Percentiles rank a stretch among this genome's conserved stretches.
phyloP scores from a whole-genome alignment of 345 rosid genomes.

The Pugionium dolabratum region DNA sequence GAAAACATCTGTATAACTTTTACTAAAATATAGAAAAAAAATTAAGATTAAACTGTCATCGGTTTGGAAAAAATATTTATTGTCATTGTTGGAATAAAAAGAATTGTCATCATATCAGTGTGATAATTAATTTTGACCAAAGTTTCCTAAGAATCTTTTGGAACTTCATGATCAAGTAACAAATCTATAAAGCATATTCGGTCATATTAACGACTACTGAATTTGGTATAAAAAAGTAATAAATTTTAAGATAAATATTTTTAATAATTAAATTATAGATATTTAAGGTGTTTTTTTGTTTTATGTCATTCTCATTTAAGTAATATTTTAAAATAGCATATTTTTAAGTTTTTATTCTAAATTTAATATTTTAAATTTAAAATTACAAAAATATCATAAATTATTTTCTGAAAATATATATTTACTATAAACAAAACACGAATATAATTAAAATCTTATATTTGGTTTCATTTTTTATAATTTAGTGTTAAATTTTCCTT shows the following conservation, averaged over 20 bases:
- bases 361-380: no score
- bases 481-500: background rate
- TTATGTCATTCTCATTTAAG: background rate
- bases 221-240: conserved; percentile 19
- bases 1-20: no score
- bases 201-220: conserved; percentile 22
- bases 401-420: no score
- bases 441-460: no score
- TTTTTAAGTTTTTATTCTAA: background rate
- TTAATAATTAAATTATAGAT: background rate
- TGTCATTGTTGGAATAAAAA: background rate
- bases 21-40: no score
- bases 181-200: conserved; percentile 38
- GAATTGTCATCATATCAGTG: conserved; percentile 18
- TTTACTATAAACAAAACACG: no score
- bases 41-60: background rate
- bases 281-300: background rate
- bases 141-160: conserved; percentile 18
- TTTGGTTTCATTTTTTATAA: no score
- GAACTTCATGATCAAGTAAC: conserved; percentile 40
- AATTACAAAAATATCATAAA: no score
- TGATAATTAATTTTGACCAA: conserved; percentile 36
- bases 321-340: no score
- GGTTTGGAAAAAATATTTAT: no score
- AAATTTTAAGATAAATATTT: background rate